Evolutionary conservation across 2,329 filamentous ascomycete species (phyloP), one percentile per base, ranked within the genome.

Genomic region (Metarhizium brunneum): DNA sequence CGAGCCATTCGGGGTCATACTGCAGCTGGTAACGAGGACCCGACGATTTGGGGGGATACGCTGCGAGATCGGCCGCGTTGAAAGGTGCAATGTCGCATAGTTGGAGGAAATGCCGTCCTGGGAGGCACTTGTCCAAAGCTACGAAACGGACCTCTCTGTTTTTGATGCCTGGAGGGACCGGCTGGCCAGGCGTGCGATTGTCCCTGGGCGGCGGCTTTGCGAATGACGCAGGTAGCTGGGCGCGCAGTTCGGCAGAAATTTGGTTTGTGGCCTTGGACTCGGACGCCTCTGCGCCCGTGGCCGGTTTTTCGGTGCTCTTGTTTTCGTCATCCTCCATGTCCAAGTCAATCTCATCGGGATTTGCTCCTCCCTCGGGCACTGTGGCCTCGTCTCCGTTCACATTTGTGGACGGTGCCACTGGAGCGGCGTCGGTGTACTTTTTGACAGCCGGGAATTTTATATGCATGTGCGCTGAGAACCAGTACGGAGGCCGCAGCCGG

Each of bases 1-100:
- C 88, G 7, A 99, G 84, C 92, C 92, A 99, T 73, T 99, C 94
- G 11, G 86, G 83, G 69, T 99, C 94, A 67, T 99, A 97, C 50
- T 84, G 75, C 0, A 96, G 77, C 11, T 73, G 76, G 61, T 83
- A 80, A 1, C 84, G 83, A 20, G 65, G 62, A 1, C 54, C 55
- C 4, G 57, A 55, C 13, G 63, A 25, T 4, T 54, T 55, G 4
- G 65, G 62, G 47, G 60, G 60, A 52, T 65, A 53, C 2, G 55
- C 47, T 1, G 59, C 51, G 14, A 60, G 52, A 3, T 67, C 35
- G 16, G 69, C 59, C 0, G 70, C 57, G 16, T 77, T 72, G 47
- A 78, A 65, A 3, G 83, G 75, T 2, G 72, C 65, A 18, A 92
- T 74, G 36, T 87, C 81, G 38, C 87, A 75, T 2, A 97, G 76